phyloP scores from a whole-genome alignment of 2,329 filamentous ascomycete genomes.

The Microsporum ferrugineum region DNA sequence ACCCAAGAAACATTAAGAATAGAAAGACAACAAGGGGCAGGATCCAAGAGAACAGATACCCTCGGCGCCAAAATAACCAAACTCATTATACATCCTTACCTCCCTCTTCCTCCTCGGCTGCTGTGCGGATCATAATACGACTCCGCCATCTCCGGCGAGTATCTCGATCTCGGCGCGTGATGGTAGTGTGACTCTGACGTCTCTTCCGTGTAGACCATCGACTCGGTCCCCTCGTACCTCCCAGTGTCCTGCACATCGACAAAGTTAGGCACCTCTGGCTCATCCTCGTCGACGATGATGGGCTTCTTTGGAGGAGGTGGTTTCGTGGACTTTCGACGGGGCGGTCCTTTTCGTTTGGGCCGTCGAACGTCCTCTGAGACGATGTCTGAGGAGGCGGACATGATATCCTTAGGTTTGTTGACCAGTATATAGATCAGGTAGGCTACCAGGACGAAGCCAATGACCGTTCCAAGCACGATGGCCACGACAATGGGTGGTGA shows the following conservation, averaged over 20 bases:
- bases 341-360: neutral
- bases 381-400: neutral
- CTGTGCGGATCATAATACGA: neutral
- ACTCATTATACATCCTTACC: neutral
- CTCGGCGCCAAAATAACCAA: neutral
- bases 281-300: neutral
- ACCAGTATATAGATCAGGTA: neutral
- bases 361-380: neutral
- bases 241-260: neutral
- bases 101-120: neutral
- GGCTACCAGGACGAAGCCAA: constrained; percentile 36
- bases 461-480: constrained; percentile 41
- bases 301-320: neutral
- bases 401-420: neutral
- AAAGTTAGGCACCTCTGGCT: neutral
- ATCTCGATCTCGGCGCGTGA: neutral
- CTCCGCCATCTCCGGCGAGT: neutral
- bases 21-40: neutral
- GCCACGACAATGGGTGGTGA: constrained; percentile 50
- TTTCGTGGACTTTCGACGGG: neutral
- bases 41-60: neutral
- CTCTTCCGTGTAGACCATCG: neutral
- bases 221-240: neutral
- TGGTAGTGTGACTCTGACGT: neutral
- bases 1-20: neutral